Conservation (phyloP, 352 stramenopile species). For the Globisporangium irregulare region DNA sequence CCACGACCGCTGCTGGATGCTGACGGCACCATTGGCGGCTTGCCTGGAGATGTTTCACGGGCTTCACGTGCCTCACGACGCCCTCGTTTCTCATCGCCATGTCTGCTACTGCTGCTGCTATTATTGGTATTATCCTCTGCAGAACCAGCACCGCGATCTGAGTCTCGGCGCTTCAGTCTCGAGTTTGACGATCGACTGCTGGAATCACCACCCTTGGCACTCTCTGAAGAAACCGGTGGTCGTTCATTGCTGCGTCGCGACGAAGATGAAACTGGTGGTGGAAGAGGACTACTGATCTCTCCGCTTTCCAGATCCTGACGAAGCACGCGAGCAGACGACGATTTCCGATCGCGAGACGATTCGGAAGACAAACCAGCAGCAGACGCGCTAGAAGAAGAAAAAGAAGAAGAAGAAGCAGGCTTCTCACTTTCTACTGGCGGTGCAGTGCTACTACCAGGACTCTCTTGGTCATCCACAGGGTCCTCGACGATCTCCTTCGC, state of each 20-base stretch:
- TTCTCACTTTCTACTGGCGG: not conserved
- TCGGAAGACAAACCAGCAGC: slow-evolving; percentile 8
- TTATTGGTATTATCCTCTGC: slow-evolving; percentile 6
- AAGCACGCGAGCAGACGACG: slow-evolving; percentile 19
- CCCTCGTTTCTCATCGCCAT: slow-evolving; percentile 30
- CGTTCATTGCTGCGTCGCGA: slow-evolving; percentile 16
- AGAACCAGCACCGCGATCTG: slow-evolving; percentile 19
- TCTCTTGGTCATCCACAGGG: slow-evolving; percentile 1
- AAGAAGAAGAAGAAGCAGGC: not conserved
- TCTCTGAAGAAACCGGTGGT: slow-evolving; percentile 1
- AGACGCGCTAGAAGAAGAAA: slow-evolving; percentile 1
- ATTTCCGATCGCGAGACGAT: slow-evolving; percentile 12
- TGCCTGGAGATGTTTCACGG: slow-evolving; percentile 28
- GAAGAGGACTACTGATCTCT: slow-evolving; percentile 34
- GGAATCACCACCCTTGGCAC: not conserved
- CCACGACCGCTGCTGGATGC: not conserved
- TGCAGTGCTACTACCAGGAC: not conserved
- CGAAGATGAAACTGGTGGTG: not conserved
- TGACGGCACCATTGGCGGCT: slow-evolving; percentile 6
- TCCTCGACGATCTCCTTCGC: slow-evolving; percentile 21
- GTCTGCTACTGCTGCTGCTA: slow-evolving; percentile 19
- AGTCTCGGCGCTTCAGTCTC: slow-evolving; percentile 22
- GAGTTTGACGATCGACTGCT: slow-evolving; percentile 6
- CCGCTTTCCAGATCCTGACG: slow-evolving; percentile 50
- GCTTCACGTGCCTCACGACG: slow-evolving; percentile 26